Evolutionary conservation across 352 stramenopile species (phyloP), one percentile per base, ranked within the genome.

Genomic region (Discostella stelligera): DNA sequence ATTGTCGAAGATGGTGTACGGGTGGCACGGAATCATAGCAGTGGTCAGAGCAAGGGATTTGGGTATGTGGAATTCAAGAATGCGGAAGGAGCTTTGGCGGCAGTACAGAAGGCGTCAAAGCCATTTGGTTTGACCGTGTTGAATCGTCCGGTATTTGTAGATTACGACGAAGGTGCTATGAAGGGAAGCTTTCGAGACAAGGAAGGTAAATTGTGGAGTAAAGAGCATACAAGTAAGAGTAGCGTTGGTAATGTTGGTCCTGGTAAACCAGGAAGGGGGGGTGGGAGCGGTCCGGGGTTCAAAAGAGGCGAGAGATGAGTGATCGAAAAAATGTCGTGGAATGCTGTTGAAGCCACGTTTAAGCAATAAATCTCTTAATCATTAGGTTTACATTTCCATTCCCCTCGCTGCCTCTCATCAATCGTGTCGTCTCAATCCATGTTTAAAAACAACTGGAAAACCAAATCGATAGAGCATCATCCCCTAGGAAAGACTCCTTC

Each of bases 11-110:
- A 68, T 30, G 83, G 83, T 18, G 91, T 99, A 11, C 94, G 96
- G 13, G 81, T 99, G 75, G 93, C 94, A 10, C 77, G 96, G 50
- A 98, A 96, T 90, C 95, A 97, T 66, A 90, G 96, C 77, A 98
- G 93, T 8, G 94, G 96, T 73, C 95, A 97, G 71, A 89, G 95
- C 14, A 99, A 98, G 87, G 96, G 96, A 56, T 98, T 99, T 89
- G 95, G 93, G 41, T 99, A 98, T 82, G 94, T 99, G 27, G 94
- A 98, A 71, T 99, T 97, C 78, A 94, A 96, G 77, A 94, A 96
- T 62, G 85, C 93, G 55, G 85, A 91, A 5, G 90, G 94, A 37
- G 96, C 94, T 2, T 90, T 97, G 66, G 89, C 87, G 32, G 95
- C 95, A 3, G 85, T 98, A 48, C 74, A 85, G 56, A 75, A 70